These are phyloP conservation scores for Leccinum laetum DNA, from an alignment of 1,284 basidiomycete species.

Conservation along the genomic window DNA sequence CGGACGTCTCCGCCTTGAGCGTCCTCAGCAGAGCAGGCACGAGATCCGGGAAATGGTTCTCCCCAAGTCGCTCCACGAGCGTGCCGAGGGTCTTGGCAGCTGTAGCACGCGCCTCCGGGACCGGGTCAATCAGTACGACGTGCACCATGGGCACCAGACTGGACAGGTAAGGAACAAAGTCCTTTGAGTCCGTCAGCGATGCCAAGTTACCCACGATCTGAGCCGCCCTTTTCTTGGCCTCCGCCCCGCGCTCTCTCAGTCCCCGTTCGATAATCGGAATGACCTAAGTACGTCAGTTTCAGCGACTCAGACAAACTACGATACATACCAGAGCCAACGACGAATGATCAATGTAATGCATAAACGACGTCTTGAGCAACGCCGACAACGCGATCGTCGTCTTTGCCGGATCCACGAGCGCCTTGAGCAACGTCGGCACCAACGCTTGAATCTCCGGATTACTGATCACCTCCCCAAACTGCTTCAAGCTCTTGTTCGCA, in stretches of 20 bases:
- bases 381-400: conserved; percentile 84
- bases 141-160: conserved; percentile 92
- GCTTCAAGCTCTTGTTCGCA: conserved; percentile 95
- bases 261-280: conserved; percentile 97
- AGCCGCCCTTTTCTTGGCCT: conserved; percentile 94
- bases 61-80: conserved; percentile 95
- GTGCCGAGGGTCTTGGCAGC: conserved; percentile 98
- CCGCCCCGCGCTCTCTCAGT: conserved; percentile 88
- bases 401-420: conserved; percentile 95
- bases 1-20: conserved; percentile 92
- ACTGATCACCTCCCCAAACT: conserved; percentile 96
- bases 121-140: conserved; percentile 90
- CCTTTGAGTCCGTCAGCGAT: conserved; percentile 92
- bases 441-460: conserved; percentile 95
- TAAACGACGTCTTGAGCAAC: conserved; percentile 93
- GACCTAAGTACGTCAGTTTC: conserved; percentile 50
- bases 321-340: conserved; percentile 87
- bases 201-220: conserved; percentile 98
- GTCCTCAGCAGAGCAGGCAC: conserved; percentile 90
- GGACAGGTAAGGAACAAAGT: conserved; percentile 95
- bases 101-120: conserved; percentile 96
- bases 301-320: neutral
- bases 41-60: conserved; percentile 94
- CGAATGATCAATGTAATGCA: conserved; percentile 98
- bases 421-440: conserved; percentile 92